A percentile compares a stretch with the other conserved stretches of the same genome.
These are phyloP conservation scores for Cornus florida DNA, from an alignment of 148 eudicot genomes.

Conservation along the genomic window DNA sequence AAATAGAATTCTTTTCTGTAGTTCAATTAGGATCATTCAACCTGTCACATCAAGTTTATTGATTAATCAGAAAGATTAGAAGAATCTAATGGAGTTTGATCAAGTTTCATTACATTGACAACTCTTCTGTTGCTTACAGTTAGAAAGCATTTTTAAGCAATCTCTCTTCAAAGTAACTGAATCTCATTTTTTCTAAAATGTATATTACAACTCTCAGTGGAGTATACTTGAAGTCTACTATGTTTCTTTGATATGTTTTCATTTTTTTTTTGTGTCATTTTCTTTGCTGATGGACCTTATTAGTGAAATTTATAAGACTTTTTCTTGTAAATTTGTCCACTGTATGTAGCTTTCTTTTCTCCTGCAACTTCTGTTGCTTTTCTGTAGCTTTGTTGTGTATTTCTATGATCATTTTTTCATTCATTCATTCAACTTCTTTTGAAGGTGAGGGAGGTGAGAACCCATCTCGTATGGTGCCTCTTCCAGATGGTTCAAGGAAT, in stretches of 20 bases:
- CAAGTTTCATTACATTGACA: background rate
- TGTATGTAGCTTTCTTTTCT: background rate
- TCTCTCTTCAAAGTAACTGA: background rate
- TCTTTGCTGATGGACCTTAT: background rate
- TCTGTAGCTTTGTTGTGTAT: conserved; percentile 4
- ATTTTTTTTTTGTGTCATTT: background rate
- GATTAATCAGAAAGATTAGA: background rate
- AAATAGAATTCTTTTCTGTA: background rate
- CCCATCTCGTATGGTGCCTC: conserved; percentile 92
- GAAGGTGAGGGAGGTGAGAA: conserved; percentile 99
- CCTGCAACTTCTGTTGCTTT: background rate
- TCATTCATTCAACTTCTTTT: conserved; percentile 12
- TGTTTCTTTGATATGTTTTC: background rate
- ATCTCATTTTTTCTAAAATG: too few relatives aligned
- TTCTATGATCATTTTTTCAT: background rate
- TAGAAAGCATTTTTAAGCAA: background rate
- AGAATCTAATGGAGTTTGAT: background rate
- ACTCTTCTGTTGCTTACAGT: background rate
- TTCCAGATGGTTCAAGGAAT: conserved; percentile 88
- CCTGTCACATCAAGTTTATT: too few relatives aligned
- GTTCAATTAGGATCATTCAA: too few relatives aligned
- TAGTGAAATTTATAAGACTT: background rate
- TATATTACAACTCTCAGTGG: too few relatives aligned
- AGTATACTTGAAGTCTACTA: background rate
- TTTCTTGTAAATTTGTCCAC: background rate